Evolutionary conservation across 2,329 filamentous ascomycete species (phyloP).

Genomic region (Monilinia vaccinii-corymbosi): DNA sequence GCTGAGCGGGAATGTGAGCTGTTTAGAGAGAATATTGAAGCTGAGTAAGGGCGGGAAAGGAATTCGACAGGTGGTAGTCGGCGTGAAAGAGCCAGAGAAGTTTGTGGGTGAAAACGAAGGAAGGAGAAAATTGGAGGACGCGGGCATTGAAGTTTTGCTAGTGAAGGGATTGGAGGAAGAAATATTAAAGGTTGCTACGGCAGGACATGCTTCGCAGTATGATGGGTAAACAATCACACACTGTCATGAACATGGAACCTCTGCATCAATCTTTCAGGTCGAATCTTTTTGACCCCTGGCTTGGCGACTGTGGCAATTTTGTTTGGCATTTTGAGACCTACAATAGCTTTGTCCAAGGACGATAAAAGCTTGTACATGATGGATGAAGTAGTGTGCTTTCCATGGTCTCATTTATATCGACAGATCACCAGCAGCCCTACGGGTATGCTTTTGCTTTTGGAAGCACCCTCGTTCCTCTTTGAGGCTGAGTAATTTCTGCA

Average conservation of each 20-base stretch:
- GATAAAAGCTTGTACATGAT: background rate
- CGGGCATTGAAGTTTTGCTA: conserved; percentile 65
- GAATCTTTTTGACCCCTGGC: background rate
- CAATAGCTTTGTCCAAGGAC: background rate
- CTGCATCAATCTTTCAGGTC: background rate
- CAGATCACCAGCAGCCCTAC: background rate
- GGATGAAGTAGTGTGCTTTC: background rate
- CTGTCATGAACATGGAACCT: background rate
- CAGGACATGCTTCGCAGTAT: conserved; percentile 50
- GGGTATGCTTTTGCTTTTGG: too few species aligned
- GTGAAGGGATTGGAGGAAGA: conserved; percentile 69
- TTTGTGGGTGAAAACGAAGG: conserved; percentile 82
- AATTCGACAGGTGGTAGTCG: conserved; percentile 75
- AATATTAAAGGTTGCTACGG: conserved; percentile 73
- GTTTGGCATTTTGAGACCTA: background rate
- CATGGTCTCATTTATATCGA: background rate
- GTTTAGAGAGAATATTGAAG: conserved; percentile 68
- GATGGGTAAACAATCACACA: background rate
- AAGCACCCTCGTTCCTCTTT: background rate
- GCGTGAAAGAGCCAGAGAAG: conserved; percentile 79
- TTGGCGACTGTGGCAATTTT: background rate
- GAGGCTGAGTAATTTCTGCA: background rate
- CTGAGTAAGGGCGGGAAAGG: conserved; percentile 31
- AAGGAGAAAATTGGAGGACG: conserved; percentile 56
- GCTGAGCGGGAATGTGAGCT: conserved; percentile 65